phyloP scores from a whole-genome alignment of 73 alveolate genomes.

The Paramecium sexaurelia region DNA sequence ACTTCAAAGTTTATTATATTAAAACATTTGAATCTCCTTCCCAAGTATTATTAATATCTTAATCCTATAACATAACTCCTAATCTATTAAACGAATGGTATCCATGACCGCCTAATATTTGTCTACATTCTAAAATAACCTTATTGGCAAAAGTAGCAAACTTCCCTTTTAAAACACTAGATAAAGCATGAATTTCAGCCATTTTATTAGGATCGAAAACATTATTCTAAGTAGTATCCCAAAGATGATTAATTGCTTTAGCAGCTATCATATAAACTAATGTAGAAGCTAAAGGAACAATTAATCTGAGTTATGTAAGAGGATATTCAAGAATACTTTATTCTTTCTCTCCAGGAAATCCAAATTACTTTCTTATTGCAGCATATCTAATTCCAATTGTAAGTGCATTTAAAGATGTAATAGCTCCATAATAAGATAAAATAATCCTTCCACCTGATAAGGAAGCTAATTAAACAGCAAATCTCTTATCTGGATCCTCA shows the following conservation, averaged over 20 bases:
- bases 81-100: slow-evolving; percentile 74
- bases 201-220: slow-evolving; percentile 37
- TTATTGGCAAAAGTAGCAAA: slow-evolving; percentile 59
- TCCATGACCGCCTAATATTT: slow-evolving; percentile 82
- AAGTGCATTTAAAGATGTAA: slow-evolving; percentile 52
- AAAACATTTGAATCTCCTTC: slow-evolving; percentile 91
- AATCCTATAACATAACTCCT: slow-evolving; percentile 58
- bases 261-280: slow-evolving; percentile 62
- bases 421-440: slow-evolving; percentile 64
- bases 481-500: slow-evolving; percentile 79
- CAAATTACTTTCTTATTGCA: slow-evolving; percentile 78
- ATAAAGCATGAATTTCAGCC: slow-evolving; percentile 73
- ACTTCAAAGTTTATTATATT: slow-evolving; percentile 75
- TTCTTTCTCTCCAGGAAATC: slow-evolving; percentile 71
- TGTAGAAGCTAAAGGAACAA: slow-evolving; percentile 74
- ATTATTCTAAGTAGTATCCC: slow-evolving; percentile 56
- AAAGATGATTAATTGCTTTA: slow-evolving; percentile 4
- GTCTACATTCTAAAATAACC: slow-evolving; percentile 74
- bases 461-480: slow-evolving; percentile 75
- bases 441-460: slow-evolving; percentile 82
- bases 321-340: slow-evolving; percentile 74
- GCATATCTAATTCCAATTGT: slow-evolving; percentile 79
- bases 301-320: slow-evolving; percentile 71
- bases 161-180: slow-evolving; percentile 73
- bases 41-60: slow-evolving; percentile 82